Evolutionary conservation across 495 filamentous ascomycete genomes (phyloP).

Genomic region (Sordaria brevicollis): DNA sequence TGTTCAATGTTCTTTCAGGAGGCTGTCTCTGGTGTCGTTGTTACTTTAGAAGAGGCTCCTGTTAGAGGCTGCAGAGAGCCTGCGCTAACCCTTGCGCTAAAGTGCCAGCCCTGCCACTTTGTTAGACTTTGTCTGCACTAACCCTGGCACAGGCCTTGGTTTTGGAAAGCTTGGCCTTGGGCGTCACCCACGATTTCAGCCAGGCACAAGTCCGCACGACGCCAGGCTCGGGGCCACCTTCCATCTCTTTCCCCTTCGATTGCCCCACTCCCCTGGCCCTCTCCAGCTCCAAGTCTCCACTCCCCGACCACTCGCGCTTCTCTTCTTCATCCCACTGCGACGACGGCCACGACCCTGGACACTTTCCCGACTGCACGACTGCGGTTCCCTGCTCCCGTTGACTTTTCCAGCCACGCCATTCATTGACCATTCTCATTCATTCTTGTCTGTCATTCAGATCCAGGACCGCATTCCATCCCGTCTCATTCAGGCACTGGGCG

Average conservation of each 20-base stretch:
- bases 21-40: not conserved
- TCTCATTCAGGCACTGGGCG: not conserved
- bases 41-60: not conserved
- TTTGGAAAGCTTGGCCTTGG: not conserved
- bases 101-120: not conserved
- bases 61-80: not conserved
- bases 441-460: too few relatives aligned
- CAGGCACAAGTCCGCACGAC: not conserved
- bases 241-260: not conserved
- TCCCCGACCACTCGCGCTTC: not conserved
- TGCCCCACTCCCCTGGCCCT: not conserved
- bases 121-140: not conserved
- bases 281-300: not conserved
- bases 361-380: not conserved
- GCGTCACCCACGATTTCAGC: not conserved
- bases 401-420: conserved; percentile 24
- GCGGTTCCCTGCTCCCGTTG: conserved; percentile 1
- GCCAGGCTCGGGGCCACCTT: not conserved
- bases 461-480: not conserved
- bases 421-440: not conserved
- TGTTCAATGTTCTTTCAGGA: not conserved
- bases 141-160: not conserved
- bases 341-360: not conserved
- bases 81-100: not conserved
- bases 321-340: not conserved